Percentiles rank a stretch among this genome's conserved stretches.
These are phyloP conservation scores for Fusarium tupiense DNA, from an alignment of 2,329 filamentous ascomycete species.

Conservation along the genomic window DNA sequence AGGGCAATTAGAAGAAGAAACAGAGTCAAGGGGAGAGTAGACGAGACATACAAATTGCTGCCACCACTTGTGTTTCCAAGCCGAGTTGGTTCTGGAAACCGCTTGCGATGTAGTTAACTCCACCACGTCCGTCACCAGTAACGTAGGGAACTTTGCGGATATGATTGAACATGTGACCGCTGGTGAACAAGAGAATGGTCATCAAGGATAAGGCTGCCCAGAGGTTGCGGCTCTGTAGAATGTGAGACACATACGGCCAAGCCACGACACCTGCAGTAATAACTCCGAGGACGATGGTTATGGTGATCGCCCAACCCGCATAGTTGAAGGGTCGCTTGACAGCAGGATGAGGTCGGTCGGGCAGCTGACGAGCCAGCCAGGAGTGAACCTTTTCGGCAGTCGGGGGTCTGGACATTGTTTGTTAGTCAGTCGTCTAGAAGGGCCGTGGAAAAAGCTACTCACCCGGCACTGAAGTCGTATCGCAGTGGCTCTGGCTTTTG, in stretches of 20 bases:
- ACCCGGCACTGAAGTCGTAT: constrained; percentile 89
- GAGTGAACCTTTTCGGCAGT: constrained; percentile 79
- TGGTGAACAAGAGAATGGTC: constrained; percentile 89
- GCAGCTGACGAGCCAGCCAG: constrained; percentile 83
- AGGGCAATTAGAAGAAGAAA: background rate
- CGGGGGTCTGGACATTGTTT: constrained; percentile 63
- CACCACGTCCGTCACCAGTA: constrained; percentile 82
- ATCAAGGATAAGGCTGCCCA: constrained; percentile 94
- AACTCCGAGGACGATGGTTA: constrained; percentile 74
- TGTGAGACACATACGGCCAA: constrained; percentile 80
- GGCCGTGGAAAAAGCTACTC: constrained; percentile 45
- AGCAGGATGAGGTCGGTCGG: constrained; percentile 79
- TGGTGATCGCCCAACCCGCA: constrained; percentile 73
- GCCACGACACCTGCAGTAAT: constrained; percentile 76
- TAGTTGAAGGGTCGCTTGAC: constrained; percentile 90
- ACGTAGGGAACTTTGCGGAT: constrained; percentile 97
- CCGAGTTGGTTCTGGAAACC: constrained; percentile 96
- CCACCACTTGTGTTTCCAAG: constrained; percentile 94
- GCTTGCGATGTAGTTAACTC: constrained; percentile 87
- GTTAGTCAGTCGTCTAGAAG: background rate
- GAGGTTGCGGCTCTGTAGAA: constrained; percentile 89
- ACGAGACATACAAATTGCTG: constrained; percentile 81
- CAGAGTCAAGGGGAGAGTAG: background rate
- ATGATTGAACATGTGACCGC: constrained; percentile 99
- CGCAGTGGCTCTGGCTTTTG: constrained; percentile 74